phyloP scores from a whole-genome alignment of 2,329 filamentous ascomycete genomes.

The Colletotrichum kahawae region DNA sequence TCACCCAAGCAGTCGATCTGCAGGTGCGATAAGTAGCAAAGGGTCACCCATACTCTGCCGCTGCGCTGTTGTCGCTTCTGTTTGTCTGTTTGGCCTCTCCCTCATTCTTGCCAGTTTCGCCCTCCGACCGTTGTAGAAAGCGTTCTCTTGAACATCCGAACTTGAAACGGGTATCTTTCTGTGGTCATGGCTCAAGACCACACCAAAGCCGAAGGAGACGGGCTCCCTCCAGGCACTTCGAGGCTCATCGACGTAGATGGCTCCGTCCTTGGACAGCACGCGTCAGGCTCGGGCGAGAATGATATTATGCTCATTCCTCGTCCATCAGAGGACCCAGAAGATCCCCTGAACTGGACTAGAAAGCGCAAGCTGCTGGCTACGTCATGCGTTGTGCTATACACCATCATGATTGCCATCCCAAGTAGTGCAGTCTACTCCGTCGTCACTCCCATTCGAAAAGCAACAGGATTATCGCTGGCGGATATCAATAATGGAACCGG shows the following conservation, averaged over 20 bases:
- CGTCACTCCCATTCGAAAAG: conserved; percentile 38
- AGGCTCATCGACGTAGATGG: conserved; percentile 11
- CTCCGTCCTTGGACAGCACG: not conserved
- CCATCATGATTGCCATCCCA: conserved; percentile 37
- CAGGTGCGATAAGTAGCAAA: not conserved
- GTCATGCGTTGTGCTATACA: conserved; percentile 28
- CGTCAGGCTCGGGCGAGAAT: not conserved
- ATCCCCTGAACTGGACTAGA: conserved; percentile 30
- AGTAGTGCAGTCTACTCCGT: conserved; percentile 43
- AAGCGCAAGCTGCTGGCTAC: conserved; percentile 25
- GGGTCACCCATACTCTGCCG: not conserved
- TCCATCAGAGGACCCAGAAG: conserved; percentile 28
- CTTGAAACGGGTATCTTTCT: rapidly evolving
- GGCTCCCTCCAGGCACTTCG: not conserved
- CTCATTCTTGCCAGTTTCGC: not conserved
- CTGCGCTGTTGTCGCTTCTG: not conserved
- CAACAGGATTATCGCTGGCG: conserved; percentile 34
- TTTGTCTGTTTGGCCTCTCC: not conserved
- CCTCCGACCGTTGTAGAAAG: not conserved
- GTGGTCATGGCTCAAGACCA: not conserved
- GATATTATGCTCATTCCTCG: conserved; percentile 29
- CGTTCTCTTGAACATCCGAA: not conserved
- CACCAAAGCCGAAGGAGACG: not conserved
- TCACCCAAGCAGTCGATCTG: not conserved
- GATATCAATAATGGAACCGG: conserved; percentile 45